Base-by-base conservation (phyloP, 2,329 filamentous ascomycete genomes). In the Exophiala bonariae region DNA sequence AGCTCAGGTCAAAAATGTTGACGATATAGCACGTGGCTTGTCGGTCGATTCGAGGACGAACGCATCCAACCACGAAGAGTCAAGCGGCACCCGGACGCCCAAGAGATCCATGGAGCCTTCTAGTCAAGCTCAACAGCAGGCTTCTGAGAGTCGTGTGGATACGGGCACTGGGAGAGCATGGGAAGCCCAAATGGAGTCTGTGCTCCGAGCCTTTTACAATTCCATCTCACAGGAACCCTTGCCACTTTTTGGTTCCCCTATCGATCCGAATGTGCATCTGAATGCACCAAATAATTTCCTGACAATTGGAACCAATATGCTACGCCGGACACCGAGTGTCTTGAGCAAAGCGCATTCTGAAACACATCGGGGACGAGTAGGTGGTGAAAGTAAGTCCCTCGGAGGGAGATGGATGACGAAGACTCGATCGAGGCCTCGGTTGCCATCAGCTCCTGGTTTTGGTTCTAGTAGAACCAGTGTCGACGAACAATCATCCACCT, bases 271-370 rank as follows among this genome's bases (percentile, higher is more conserved):
- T 13, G 22, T 22, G 3, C 41, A 47, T n/a, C 23, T 33, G 11
- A 47, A 39, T 32, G 38, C 49, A 26, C 47, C 52, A 9, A 83
- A 77, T 62, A 82, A 79, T 40, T 76, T 96, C 20, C 85, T 89
- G 2, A 86, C 91, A 10, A 84, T 86, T 62, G 68, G 69, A 28
- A 69, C 70, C 22, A 78, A 79, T 47, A 83, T 88, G 72, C 76
- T 97, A 35, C 89, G 90, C 63, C 85, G 93, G 36, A 90, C 83
- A 33, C 92, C 92, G 1, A 96, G 91, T 62, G 88, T 93, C 4
- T 77, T 97, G 50, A 96, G 91, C 75, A 96, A 95, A 69, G 83
- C 90, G 22, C 89, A 90, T 1, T 97, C 93, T 0, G 93, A 97
- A 58, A 82, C 81, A 44, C 80, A 77, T 14, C 83, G 89, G 42